phyloP scores from a whole-genome alignment of 169 alveolate genomes.

The Eimeria mitis region DNA sequence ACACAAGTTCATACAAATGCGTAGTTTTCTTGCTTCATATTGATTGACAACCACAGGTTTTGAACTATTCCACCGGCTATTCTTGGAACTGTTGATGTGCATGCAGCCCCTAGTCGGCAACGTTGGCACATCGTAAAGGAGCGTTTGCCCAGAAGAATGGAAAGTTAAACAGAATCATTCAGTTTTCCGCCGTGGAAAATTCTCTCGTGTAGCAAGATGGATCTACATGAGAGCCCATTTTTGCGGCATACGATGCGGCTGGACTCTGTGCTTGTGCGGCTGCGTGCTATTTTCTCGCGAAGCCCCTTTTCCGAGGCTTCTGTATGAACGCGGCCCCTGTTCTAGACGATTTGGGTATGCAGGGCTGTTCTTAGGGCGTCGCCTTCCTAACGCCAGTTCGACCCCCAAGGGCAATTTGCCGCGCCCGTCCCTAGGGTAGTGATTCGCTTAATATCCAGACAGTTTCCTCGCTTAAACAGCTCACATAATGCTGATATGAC shows the following conservation, averaged over 20 bases:
- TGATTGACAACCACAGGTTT: neutral
- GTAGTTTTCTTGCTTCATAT: neutral
- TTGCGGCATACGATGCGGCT: neutral
- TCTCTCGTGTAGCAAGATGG: neutral
- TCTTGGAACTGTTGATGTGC: neutral
- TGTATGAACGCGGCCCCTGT: neutral
- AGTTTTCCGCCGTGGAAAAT: neutral
- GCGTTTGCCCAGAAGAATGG: too few species aligned
- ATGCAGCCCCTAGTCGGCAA: conserved; percentile 35
- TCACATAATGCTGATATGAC: neutral
- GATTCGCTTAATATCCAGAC: too few species aligned
- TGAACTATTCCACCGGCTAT: neutral
- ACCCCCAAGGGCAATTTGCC: too few species aligned
- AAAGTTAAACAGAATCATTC: neutral
- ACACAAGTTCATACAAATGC: neutral
- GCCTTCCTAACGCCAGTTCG: neutral
- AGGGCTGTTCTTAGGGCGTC: neutral
- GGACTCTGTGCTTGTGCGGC: neutral
- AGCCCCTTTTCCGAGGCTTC: neutral
- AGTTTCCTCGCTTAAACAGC: neutral
- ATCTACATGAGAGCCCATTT: neutral
- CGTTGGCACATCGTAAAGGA: neutral
- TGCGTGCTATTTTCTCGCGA: neutral
- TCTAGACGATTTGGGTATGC: neutral
- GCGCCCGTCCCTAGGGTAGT: too few species aligned